A percentile compares a stretch with the other conserved stretches of the same genome.
Conservation (phyloP, 106 monocot genomes). For the Alisma plantagoaquatica region DNA sequence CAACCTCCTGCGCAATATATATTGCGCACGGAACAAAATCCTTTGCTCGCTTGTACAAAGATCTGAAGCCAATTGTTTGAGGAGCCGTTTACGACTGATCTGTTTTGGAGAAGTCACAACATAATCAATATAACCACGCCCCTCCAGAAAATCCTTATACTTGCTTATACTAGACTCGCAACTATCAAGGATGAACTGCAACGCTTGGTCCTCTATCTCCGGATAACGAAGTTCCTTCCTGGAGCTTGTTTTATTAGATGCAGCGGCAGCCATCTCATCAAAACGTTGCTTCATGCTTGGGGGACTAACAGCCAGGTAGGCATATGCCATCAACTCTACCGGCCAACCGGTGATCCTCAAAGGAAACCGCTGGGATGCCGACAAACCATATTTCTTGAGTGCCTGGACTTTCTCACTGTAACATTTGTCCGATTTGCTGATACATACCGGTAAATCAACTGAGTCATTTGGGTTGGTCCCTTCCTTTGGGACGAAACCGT, state of each 20-base stretch:
- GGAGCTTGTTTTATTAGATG: slow-evolving; percentile 33
- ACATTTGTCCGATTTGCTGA: slow-evolving; percentile 64
- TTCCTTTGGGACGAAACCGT: slow-evolving; percentile 97
- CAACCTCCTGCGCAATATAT: too few relatives aligned
- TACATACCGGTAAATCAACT: slow-evolving; percentile 65
- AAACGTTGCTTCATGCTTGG: slow-evolving; percentile 51
- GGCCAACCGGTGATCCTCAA: slow-evolving; percentile 87
- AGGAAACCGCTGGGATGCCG: slow-evolving; percentile 68
- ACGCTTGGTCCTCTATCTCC: slow-evolving; percentile 62
- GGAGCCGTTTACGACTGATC: slow-evolving; percentile 52
- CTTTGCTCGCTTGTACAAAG: slow-evolving; percentile 78
- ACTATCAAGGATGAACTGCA: slow-evolving; percentile 79
- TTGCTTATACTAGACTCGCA: slow-evolving; percentile 73
- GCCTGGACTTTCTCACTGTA: slow-evolving; percentile 70
- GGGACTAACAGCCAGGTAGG: slow-evolving; percentile 81
- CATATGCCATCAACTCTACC: slow-evolving; percentile 88
- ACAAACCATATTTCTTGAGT: slow-evolving; percentile 55
- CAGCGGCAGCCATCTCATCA: slow-evolving; percentile 84
- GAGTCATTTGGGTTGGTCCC: slow-evolving; percentile 91
- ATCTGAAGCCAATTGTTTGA: slow-evolving; percentile 71
- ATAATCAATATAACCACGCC: slow-evolving; percentile 26
- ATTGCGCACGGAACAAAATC: slow-evolving; percentile 80
- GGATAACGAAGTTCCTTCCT: slow-evolving; percentile 41
- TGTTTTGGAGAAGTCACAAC: slow-evolving; percentile 37
- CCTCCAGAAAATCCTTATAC: slow-evolving; percentile 83